phyloP scores from a whole-genome alignment of 768 basidiomycete species.

The Suillus placidus region DNA sequence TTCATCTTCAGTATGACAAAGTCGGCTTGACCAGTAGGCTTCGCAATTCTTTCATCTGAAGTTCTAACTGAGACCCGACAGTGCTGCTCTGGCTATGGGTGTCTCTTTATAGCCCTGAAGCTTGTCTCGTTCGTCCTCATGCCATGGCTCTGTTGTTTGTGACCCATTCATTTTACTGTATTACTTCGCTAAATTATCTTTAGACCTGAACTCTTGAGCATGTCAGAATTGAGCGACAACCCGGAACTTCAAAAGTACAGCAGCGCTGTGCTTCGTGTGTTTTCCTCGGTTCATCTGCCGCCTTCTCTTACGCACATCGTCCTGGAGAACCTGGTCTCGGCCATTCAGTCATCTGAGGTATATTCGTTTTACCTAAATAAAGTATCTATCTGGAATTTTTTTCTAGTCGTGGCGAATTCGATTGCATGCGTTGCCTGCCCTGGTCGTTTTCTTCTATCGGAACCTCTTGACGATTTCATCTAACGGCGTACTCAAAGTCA shows the following conservation, averaged over 20 bases:
- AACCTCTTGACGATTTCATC: slow-evolving; percentile 80
- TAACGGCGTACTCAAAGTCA: slow-evolving; percentile 64
- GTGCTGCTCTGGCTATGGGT: slow-evolving; percentile 83
- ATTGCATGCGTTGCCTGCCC: slow-evolving; percentile 81
- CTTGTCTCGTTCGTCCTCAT: slow-evolving; percentile 77
- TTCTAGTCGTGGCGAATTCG: slow-evolving; percentile 88
- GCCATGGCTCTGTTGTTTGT: slow-evolving; percentile 76
- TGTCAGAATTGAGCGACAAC: slow-evolving; percentile 89
- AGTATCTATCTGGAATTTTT: slow-evolving; percentile 16
- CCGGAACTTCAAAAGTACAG: slow-evolving; percentile 82
- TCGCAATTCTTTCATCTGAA: slow-evolving; percentile 6
- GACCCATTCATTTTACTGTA: slow-evolving; percentile 1
- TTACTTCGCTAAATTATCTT: slow-evolving; percentile 7
- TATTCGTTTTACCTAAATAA: slow-evolving; percentile 23
- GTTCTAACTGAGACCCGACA: slow-evolving; percentile 35
- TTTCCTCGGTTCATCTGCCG: slow-evolving; percentile 81
- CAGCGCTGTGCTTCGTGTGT: slow-evolving; percentile 76
- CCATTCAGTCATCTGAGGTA: slow-evolving; percentile 80
- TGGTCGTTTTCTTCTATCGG: slow-evolving; percentile 90
- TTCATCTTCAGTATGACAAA: slow-evolving; percentile 71
- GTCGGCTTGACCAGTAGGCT: slow-evolving; percentile 78
- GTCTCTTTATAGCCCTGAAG: slow-evolving; percentile 73
- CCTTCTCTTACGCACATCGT: slow-evolving; percentile 63
- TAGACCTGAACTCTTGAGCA: slow-evolving; percentile 86
- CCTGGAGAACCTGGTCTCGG: slow-evolving; percentile 61